These are phyloP conservation scores for Sporothrix dimorphospora DNA, from an alignment of 2,329 filamentous ascomycete genomes.

Conservation along the genomic window DNA sequence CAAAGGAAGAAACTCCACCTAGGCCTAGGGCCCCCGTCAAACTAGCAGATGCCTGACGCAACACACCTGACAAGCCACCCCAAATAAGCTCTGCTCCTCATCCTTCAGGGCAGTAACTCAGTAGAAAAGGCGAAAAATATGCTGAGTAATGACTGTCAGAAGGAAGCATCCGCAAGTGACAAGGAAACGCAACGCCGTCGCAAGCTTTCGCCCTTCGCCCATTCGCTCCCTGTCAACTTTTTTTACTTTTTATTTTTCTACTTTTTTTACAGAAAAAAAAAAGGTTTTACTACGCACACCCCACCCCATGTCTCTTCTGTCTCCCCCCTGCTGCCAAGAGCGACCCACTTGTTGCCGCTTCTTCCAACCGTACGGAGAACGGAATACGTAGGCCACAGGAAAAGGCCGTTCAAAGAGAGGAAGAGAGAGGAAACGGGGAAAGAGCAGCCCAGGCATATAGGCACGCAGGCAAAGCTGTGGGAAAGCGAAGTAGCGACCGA, in stretches of 20 bases:
- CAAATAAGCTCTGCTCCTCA: slow-evolving; percentile 1
- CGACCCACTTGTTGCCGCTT: slow-evolving; percentile 28
- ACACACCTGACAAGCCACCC: slow-evolving; percentile 3
- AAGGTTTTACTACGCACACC: slow-evolving; percentile 22
- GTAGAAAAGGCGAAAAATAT: too few species aligned
- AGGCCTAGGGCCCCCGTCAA: neutral
- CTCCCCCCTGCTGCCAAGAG: slow-evolving; percentile 17
- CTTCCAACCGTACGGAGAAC: slow-evolving; percentile 20
- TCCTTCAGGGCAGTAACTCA: neutral
- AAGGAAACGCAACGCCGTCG: neutral
- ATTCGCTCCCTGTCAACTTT: slow-evolving; percentile 9
- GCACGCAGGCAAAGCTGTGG: neutral
- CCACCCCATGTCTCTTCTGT: neutral
- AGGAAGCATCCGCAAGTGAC: too few species aligned
- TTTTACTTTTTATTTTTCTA: neutral
- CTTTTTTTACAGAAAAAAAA: neutral
- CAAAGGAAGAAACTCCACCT: slow-evolving; percentile 13
- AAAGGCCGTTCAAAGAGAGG: neutral
- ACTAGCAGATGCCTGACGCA: slow-evolving; percentile 18
- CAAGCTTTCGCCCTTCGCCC: neutral
- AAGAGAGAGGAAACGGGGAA: slow-evolving; percentile 15
- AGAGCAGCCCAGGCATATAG: neutral
- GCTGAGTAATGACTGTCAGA: neutral
- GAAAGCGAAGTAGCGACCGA: neutral
- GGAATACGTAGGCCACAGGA: slow-evolving; percentile 10